A percentile compares a stretch with the other conserved stretches of the same genome.
Evolutionary conservation across 2,329 filamentous ascomycete genomes (phyloP).

Genomic region (Trichoderma lentiforme): DNA sequence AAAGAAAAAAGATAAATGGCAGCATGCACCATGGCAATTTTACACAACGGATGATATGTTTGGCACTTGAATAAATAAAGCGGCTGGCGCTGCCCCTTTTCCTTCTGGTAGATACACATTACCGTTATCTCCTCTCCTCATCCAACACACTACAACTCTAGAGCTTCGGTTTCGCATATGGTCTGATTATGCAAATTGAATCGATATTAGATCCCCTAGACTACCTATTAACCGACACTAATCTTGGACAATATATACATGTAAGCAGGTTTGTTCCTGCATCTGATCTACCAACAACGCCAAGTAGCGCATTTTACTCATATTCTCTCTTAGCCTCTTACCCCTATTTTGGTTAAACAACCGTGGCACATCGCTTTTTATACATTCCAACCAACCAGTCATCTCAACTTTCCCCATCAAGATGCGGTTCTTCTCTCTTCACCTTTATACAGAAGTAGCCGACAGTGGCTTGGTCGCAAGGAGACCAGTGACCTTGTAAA

Average conservation of each 20-base stretch:
- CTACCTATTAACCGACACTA: background rate
- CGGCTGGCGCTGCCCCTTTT: no score
- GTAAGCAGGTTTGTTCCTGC: background rate
- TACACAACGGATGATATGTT: background rate
- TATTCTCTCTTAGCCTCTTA: background rate
- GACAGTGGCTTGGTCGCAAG: constrained; percentile 56
- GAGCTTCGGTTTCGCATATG: accelerated
- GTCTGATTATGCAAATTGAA: background rate
- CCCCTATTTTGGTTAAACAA: background rate
- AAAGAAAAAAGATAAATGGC: background rate
- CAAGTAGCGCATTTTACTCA: background rate
- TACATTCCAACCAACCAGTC: background rate
- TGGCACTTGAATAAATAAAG: no score
- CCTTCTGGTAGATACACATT: background rate
- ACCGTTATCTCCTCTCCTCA: background rate
- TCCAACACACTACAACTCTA: background rate
- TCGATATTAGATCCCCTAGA: background rate
- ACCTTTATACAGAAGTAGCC: constrained; percentile 21
- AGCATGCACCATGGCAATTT: background rate
- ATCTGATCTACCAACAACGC: background rate
- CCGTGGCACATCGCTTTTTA: background rate
- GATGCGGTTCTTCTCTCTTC: background rate
- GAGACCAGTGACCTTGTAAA: constrained; percentile 63
- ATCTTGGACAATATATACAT: constrained; percentile 7
- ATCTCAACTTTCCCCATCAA: background rate